These are phyloP conservation scores for Aspergillus sp. DNA, from an alignment of 2,329 filamentous ascomycete genomes.

Conservation along the genomic window DNA sequence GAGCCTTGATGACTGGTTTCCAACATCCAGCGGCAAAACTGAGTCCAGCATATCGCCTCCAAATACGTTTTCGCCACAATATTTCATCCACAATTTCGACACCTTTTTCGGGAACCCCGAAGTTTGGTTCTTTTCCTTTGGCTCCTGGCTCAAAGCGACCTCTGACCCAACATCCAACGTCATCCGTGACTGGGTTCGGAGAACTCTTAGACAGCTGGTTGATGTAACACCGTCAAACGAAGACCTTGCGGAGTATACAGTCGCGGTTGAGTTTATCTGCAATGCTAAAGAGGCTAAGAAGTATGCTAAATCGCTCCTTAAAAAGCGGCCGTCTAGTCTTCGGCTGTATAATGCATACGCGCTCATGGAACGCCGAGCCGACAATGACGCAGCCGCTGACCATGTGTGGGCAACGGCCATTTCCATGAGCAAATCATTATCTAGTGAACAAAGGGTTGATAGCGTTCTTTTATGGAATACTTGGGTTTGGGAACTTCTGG, in stretches of 20 bases:
- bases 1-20: conserved; percentile 28
- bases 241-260: conserved; percentile 64
- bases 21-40: conserved; percentile 1
- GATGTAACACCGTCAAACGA: conserved; percentile 44
- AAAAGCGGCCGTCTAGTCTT: conserved; percentile 62
- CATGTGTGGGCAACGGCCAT: conserved; percentile 69
- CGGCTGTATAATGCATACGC: conserved; percentile 78
- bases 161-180: conserved; percentile 34
- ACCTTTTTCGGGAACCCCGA: conserved; percentile 51
- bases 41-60: conserved; percentile 20
- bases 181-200: conserved; percentile 50
- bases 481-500: conserved; percentile 69
- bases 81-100: conserved; percentile 48
- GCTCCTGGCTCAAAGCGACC: conserved; percentile 29
- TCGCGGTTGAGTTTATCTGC: conserved; percentile 65
- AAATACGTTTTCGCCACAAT: conserved; percentile 37
- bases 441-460: conserved; percentile 36
- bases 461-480: conserved; percentile 56
- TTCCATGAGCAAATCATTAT: conserved; percentile 51
- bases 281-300: conserved; percentile 62
- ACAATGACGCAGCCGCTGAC: conserved; percentile 58
- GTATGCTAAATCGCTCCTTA: conserved; percentile 71
- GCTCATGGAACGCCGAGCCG: conserved; percentile 64
- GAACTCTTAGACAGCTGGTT: conserved; percentile 60
- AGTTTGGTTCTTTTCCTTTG: conserved; percentile 51